phyloP scores from a whole-genome alignment of 2,329 filamentous ascomycete genomes.

The Sarocladium kiliense region DNA sequence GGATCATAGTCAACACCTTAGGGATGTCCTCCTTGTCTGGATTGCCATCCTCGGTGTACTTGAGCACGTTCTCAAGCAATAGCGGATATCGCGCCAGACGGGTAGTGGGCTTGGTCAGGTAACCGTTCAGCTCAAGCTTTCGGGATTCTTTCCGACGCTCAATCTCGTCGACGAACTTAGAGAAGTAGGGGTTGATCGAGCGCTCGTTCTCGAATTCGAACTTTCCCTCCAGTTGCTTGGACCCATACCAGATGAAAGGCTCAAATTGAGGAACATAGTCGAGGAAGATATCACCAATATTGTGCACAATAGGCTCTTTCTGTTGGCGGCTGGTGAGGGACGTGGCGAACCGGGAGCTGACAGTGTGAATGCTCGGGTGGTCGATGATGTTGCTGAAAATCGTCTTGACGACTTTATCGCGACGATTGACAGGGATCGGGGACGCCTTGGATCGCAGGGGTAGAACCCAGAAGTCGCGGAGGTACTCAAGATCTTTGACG shows the following conservation, averaged over 20 bases:
- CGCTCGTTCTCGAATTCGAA: slow-evolving; percentile 98
- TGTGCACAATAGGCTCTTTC: slow-evolving; percentile 80
- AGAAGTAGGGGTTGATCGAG: slow-evolving; percentile 75
- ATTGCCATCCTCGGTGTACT: slow-evolving; percentile 84
- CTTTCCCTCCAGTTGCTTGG: slow-evolving; percentile 93
- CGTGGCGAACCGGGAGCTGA: slow-evolving; percentile 85
- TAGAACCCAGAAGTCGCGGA: slow-evolving; percentile 97
- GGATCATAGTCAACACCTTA: slow-evolving; percentile 80
- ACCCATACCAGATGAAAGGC: slow-evolving; percentile 93
- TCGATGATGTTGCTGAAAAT: slow-evolving; percentile 97
- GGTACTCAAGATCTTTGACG: slow-evolving; percentile 96
- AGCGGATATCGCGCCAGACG: slow-evolving; percentile 90
- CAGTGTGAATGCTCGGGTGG: slow-evolving; percentile 70
- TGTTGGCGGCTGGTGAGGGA: slow-evolving; percentile 87
- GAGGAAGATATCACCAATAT: slow-evolving; percentile 89
- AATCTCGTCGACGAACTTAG: slow-evolving; percentile 92
- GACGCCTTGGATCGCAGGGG: slow-evolving; percentile 78
- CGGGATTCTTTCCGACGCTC: slow-evolving; percentile 93
- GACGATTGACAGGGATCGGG: slow-evolving; percentile 80
- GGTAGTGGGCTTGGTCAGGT: slow-evolving; percentile 95
- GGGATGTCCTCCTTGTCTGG: slow-evolving; percentile 90
- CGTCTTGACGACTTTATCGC: slow-evolving; percentile 85
- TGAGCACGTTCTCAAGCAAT: slow-evolving; percentile 83
- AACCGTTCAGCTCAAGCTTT: slow-evolving; percentile 95
- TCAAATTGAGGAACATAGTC: slow-evolving; percentile 90